Base-by-base conservation (phyloP, 139 green algal genomes). In the Coelastrella sp. region DNA sequence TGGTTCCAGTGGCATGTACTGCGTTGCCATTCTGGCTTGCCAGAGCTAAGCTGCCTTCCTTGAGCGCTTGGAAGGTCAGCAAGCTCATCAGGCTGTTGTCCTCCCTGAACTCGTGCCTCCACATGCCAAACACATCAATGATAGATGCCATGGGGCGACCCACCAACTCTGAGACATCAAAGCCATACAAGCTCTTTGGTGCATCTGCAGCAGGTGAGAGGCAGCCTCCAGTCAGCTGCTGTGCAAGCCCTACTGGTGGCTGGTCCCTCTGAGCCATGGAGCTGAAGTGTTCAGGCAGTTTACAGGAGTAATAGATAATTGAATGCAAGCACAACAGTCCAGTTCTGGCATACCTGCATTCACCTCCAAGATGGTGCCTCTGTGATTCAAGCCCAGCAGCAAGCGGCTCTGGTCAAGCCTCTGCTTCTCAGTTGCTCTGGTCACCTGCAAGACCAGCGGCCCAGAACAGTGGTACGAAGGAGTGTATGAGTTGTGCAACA, bases 321-420 rank as follows among this genome's bases (percentile, higher is more conserved):
- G 3, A 49, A 49, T 49, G 35, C 35, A 49, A 49, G 35, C 35
- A 49, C 35, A 49, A 5, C 63, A 72, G 15, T 14, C 63, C 63
- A 56, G 11, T 27, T 57, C 63, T 5, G 63, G 25, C 78, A 17
- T 59, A 87, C 65, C 65, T 65, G 25, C 10, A 22, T 87, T 79
- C 6, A 87, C 82, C 3, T 20, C 9, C 35, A 90, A 60, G 59
- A 90, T 56, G 61, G n/a, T 83, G 76, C 87, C 87, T 7, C 66
- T 68, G 61, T 90, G 59, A 25, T 85, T 85, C 60, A 90, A 22
- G 61, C 24, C n/a, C 19, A 90, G 87, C 87, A 81, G 17, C 87
- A 90, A 15, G 27, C 87, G 87, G 59, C 57, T 63, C 60, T 78
- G 25, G 63, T 90, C 76, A 7, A 84, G n/a, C 10, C 24, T 35